A percentile compares a stretch with the other conserved stretches of the same genome.
phyloP scores from a whole-genome alignment of 1,284 basidiomycete species.

The Kalmanozyma brasiliensis region DNA sequence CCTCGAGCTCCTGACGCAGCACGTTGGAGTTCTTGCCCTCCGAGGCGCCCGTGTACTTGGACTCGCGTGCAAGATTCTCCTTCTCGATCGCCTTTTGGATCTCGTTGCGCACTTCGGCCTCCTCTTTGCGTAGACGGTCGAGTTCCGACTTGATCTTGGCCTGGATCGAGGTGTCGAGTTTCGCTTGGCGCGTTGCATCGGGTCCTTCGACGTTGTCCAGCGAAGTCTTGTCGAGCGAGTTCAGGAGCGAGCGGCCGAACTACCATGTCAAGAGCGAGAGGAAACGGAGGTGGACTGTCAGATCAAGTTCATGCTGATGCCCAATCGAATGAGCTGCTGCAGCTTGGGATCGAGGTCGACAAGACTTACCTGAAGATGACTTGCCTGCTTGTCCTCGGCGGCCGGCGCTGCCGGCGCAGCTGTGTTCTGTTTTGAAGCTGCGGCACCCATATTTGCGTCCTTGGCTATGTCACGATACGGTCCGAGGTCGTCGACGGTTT shows the following conservation, averaged over 20 bases:
- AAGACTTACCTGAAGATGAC: slow-evolving; percentile 43
- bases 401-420: slow-evolving; percentile 34
- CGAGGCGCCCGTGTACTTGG: slow-evolving; percentile 48
- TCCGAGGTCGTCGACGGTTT: too few relatives aligned
- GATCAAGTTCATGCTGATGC: too few relatives aligned
- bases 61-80: slow-evolving; percentile 57
- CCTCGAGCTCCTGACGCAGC: slow-evolving; percentile 59
- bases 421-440: slow-evolving; percentile 47
- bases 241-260: slow-evolving; percentile 54
- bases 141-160: slow-evolving; percentile 63
- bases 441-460: slow-evolving; percentile 48
- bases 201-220: slow-evolving; percentile 43
- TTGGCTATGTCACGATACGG: too few relatives aligned
- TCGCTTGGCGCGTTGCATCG: slow-evolving; percentile 49
- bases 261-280: slow-evolving; percentile 1
- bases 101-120: slow-evolving; percentile 57
- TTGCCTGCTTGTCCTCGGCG: slow-evolving; percentile 47
- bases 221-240: slow-evolving; percentile 49
- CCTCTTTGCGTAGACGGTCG: slow-evolving; percentile 56
- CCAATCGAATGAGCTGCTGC: too few relatives aligned
- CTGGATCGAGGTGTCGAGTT: slow-evolving; percentile 60
- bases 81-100: slow-evolving; percentile 64
- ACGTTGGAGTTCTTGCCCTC: slow-evolving; percentile 60
- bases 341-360: too few relatives aligned
- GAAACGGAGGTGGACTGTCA: too few relatives aligned